phyloP scores from a whole-genome alignment of 2,329 filamentous ascomycete species.

The Diaporthe caulivora region DNA sequence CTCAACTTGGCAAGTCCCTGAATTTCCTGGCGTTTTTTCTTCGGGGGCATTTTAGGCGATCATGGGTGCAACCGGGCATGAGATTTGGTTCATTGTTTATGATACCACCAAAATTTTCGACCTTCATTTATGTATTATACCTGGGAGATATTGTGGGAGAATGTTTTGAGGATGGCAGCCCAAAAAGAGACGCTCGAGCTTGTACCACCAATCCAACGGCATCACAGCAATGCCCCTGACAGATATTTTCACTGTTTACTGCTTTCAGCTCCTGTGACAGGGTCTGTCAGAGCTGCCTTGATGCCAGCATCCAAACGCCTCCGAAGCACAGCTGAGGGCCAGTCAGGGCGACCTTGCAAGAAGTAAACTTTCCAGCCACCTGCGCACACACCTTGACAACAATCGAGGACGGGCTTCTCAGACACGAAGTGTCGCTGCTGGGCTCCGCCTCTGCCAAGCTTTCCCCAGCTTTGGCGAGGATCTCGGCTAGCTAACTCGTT shows the following conservation, averaged over 20 bases:
- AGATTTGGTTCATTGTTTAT: conserved; percentile 26
- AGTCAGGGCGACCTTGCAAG: not conserved
- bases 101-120: conserved; percentile 33
- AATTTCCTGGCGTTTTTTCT: conserved; percentile 11
- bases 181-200: not conserved
- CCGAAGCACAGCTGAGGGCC: not conserved
- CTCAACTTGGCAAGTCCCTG: conserved; percentile 33
- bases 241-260: not conserved
- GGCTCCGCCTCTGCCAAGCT: conserved; percentile 12
- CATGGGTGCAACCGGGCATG: conserved; percentile 16
- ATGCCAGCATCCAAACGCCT: not conserved
- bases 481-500: not conserved
- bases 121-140: conserved; percentile 25
- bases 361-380: not conserved
- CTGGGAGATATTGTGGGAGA: not conserved
- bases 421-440: conserved; percentile 11
- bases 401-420: not conserved
- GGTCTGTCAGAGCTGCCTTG: not conserved
- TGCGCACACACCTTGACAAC: not conserved
- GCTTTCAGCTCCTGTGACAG: not conserved
- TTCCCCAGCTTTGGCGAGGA: conserved; percentile 1
- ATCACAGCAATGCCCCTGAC: conserved; percentile 5
- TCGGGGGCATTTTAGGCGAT: conserved; percentile 22
- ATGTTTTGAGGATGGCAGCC: not conserved
- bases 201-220: conserved; percentile 26